A percentile compares a stretch with the other conserved stretches of the same genome.
These are phyloP conservation scores for Gremmenia infestans DNA, from an alignment of 2,329 filamentous ascomycete genomes.

Conservation along the genomic window DNA sequence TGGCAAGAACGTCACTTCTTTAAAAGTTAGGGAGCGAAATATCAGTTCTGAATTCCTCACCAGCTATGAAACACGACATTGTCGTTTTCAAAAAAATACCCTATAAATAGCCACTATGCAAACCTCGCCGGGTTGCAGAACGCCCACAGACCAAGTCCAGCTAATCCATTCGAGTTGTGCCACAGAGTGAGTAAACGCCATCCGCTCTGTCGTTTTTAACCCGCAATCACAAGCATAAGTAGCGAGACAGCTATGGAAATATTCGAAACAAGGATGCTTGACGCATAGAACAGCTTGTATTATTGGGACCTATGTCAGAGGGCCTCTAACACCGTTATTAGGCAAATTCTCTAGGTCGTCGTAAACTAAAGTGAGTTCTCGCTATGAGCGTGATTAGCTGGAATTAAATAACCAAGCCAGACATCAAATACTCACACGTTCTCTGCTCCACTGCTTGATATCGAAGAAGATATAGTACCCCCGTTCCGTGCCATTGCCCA, in stretches of 20 bases:
- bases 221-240: constrained; percentile 1
- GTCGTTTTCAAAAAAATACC: not conserved
- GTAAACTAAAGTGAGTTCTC: constrained; percentile 57
- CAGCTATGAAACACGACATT: constrained; percentile 8
- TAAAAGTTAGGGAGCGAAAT: not conserved
- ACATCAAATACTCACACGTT: constrained; percentile 46
- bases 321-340: constrained; percentile 16
- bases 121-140: constrained; percentile 18
- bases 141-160: constrained; percentile 11
- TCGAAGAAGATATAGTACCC: constrained; percentile 66
- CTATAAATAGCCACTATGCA: constrained; percentile 14
- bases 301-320: constrained; percentile 9
- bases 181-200: constrained; percentile 9
- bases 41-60: not conserved
- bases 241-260: not conserved
- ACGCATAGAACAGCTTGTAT: not conserved
- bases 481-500: constrained; percentile 55
- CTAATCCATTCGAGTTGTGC: constrained; percentile 8
- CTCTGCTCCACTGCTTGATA: constrained; percentile 55
- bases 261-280: not conserved
- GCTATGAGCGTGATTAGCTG: constrained; percentile 35
- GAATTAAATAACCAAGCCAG: not conserved
- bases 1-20: no score
- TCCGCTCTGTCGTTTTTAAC: not conserved
- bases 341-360: constrained; percentile 51